phyloP scores from a whole-genome alignment of 805 yeast genomes.

The Grigorovia jiainica region DNA sequence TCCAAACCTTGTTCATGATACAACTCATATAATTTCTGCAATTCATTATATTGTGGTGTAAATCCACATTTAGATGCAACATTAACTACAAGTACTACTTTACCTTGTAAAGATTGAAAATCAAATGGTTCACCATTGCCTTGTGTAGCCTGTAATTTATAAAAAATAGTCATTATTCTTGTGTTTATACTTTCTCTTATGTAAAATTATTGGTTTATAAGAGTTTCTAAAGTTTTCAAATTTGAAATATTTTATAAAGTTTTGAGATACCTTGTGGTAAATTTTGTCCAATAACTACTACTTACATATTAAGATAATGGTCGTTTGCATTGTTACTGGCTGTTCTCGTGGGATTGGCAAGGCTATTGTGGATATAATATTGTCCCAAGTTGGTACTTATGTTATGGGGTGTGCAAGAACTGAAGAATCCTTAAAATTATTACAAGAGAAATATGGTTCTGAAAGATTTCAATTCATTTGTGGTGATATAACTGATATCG shows the following conservation, averaged over 20 bases:
- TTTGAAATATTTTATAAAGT: too few species aligned
- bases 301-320: too few species aligned
- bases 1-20: slow-evolving; percentile 54
- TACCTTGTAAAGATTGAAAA: slow-evolving; percentile 56
- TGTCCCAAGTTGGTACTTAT: slow-evolving; percentile 36
- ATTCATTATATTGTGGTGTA: slow-evolving; percentile 68
- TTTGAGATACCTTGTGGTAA: too few species aligned
- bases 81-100: slow-evolving; percentile 77
- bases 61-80: slow-evolving; percentile 82
- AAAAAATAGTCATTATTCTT: slow-evolving; percentile 28
- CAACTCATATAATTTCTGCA: slow-evolving; percentile 58
- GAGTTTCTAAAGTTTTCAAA: neutral
- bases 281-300: too few species aligned
- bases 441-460: slow-evolving; percentile 38
- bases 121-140: slow-evolving; percentile 44
- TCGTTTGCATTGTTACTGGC: slow-evolving; percentile 45
- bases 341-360: slow-evolving; percentile 74
- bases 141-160: neutral
- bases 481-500: slow-evolving; percentile 51
- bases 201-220: too few species aligned
- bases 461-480: slow-evolving; percentile 40
- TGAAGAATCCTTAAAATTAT: slow-evolving; percentile 34
- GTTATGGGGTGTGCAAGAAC: slow-evolving; percentile 61
- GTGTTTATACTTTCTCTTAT: neutral
- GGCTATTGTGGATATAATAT: slow-evolving; percentile 52